phyloP scores from a whole-genome alignment of 768 basidiomycete genomes.

The Mrakia blollopis region DNA sequence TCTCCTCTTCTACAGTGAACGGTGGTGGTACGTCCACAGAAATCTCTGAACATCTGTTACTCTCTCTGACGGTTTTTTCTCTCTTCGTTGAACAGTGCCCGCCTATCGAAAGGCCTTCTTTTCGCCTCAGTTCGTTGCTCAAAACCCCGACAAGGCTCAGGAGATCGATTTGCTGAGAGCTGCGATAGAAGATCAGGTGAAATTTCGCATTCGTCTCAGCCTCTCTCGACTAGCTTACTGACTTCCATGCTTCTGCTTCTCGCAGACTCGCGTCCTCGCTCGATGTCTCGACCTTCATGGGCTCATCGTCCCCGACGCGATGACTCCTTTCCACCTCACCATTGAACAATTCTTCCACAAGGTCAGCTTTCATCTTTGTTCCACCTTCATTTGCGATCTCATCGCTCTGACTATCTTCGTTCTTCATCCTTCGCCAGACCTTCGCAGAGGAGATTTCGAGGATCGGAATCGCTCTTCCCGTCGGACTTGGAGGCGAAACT shows the following conservation, averaged over 20 bases:
- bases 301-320: constrained; percentile 50
- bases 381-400: neutral
- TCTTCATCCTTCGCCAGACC: neutral
- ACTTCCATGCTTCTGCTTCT: neutral
- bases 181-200: constrained; percentile 58
- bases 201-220: neutral
- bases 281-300: constrained; percentile 18
- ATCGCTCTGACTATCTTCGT: neutral
- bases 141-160: constrained; percentile 65
- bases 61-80: no score
- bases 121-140: constrained; percentile 59
- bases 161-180: constrained; percentile 65
- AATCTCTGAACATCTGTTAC: no score
- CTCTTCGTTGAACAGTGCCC: neutral
- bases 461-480: neutral
- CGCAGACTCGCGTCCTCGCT: constrained; percentile 16
- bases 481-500: neutral
- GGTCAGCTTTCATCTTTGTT: neutral
- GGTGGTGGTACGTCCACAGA: constrained; percentile 1
- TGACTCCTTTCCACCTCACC: constrained; percentile 87
- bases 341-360: constrained; percentile 51
- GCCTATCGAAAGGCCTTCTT: constrained; percentile 55
- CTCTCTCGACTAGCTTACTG: neutral
- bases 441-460: constrained; percentile 21
- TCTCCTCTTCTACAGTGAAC: neutral